A percentile compares a stretch with the other conserved stretches of the same genome.
phyloP scores from a whole-genome alignment of 495 filamentous ascomycete genomes.

The Podospora australis region DNA sequence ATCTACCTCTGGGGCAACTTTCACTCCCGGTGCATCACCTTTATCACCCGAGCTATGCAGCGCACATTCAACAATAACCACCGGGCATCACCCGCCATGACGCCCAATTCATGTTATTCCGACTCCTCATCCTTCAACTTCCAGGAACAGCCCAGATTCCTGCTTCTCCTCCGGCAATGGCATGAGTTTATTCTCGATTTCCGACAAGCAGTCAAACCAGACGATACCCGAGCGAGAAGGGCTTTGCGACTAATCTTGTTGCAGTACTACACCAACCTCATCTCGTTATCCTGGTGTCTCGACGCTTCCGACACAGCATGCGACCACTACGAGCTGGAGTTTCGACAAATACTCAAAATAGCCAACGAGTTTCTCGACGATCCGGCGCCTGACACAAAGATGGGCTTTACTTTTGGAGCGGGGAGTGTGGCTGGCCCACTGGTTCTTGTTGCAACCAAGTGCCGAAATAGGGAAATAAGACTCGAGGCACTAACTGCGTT shows the following conservation, averaged over 20 bases:
- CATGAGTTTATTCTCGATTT: not conserved
- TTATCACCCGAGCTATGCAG: slow-evolving; percentile 4
- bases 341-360: not conserved
- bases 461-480: not conserved
- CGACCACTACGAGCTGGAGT: not conserved
- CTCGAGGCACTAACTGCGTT: not conserved
- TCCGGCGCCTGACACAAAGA: not conserved
- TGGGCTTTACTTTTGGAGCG: not conserved
- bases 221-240: not conserved
- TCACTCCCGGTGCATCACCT: not conserved
- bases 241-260: not conserved
- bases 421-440: not conserved
- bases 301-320: not conserved
- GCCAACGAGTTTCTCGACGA: not conserved
- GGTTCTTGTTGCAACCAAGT: not conserved
- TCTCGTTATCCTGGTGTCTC: not conserved
- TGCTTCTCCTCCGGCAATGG: not conserved
- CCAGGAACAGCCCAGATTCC: not conserved
- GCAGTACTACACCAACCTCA: not conserved
- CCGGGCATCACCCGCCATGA: too few species aligned
- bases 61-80: too few species aligned
- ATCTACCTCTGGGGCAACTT: slow-evolving; percentile 1
- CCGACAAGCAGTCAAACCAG: not conserved
- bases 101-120: not conserved
- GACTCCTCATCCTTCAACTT: not conserved